Base-by-base conservation (phyloP, 768 basidiomycete genomes). In the Russula olivacea region DNA sequence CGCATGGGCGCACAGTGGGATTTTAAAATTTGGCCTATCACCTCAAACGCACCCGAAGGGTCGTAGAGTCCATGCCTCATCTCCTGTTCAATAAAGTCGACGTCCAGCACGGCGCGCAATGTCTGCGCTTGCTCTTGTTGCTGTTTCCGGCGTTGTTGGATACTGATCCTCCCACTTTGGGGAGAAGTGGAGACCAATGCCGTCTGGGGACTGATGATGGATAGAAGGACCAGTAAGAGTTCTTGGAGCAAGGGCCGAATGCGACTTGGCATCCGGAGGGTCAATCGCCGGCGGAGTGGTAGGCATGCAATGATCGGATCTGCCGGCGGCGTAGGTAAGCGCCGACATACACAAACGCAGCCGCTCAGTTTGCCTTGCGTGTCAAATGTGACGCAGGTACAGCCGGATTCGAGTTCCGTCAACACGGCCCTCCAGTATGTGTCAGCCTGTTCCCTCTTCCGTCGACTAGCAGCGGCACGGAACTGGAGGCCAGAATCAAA, bases 1-100 rank as follows among this genome's bases (percentile, higher is more conserved):
- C 94, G 80, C 86, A 96, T 94, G 15, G 94, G 94, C 7, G 94
- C 94, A 66, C 94, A 96, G 69, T 97, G 93, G 40, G 85, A 84
- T 73, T 95, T 92, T 65, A 96, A 80, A 19, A 88, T 88, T 65
- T 83, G 79, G 15, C 91, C 93, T 63, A 97, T 86, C 63, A 85
- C 83, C 51, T 79, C 72, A 75, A 96, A 93, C 52, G 95, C 79
- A 11, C 84, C 84, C 8, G 85, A 82, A 28, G 90, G 84, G 75
- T 93, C 90, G 71, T 91, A 93, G 10, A 90, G 76, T 38, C 82
- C 80, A 66, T 87, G 87, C 58, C 78, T 80, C 68, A 93, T 82
- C 75, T 95, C 91, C 72, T 90, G 88, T 71, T 87, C 82, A 64
- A 96, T 89, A 63, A 91, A 80, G 21, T 80, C 82, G 4, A 90